Conservation (phyloP, 345 rosid species). For the Ricinus communis region DNA sequence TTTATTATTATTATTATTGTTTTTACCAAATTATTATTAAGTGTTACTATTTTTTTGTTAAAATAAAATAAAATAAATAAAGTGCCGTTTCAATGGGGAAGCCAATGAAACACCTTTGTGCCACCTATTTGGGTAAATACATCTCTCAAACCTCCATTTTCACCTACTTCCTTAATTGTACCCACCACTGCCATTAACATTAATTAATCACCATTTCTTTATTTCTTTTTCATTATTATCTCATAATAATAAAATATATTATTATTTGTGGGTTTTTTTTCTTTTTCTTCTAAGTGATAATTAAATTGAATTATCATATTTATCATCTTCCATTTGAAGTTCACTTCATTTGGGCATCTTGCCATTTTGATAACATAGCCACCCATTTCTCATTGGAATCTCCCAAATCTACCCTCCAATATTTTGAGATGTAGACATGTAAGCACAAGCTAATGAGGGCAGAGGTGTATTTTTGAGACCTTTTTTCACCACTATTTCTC, state of each 20-base stretch:
- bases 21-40: background rate
- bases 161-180: conserved; percentile 8
- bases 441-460: background rate
- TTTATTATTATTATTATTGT: background rate
- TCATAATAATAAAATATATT: too few species aligned
- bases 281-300: background rate
- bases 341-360: background rate
- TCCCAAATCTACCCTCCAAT: conserved; percentile 8
- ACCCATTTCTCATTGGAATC: background rate
- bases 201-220: background rate
- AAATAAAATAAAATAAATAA: background rate
- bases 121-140: background rate
- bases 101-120: conserved; percentile 30
- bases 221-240: background rate
- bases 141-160: background rate
- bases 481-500: background rate
- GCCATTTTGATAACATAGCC: background rate
- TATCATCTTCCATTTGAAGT: conserved; percentile 7
- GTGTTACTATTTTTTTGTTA: background rate
- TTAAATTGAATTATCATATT: background rate
- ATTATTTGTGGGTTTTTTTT: too few species aligned
- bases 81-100: conserved; percentile 41
- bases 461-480: background rate
- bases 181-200: background rate
- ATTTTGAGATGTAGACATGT: background rate